Base-by-base conservation (phyloP, 768 basidiomycete genomes). In the Tulasnella calospora region DNA sequence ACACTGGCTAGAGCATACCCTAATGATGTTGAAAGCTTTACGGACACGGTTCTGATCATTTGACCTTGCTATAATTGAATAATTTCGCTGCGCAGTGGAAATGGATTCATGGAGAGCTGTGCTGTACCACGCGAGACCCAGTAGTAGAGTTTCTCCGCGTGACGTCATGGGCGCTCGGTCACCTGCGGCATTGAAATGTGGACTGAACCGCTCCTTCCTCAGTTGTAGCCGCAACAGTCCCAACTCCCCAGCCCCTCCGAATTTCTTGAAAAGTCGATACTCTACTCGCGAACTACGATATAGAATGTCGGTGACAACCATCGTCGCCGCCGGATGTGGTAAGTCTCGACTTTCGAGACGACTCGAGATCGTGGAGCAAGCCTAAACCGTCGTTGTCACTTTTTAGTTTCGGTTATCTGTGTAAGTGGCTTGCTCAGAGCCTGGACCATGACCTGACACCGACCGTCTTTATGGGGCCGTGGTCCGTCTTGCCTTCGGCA, bases 101-200 rank as follows among this genome's bases (percentile, higher is more conserved):
- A 30, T 57, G 15, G 27, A 12, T 15, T 67, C 61, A 67, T 67
- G 61, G 61, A 67, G 61, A n/a, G n/a, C n/a, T n/a, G n/a, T n/a
- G n/a, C n/a, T n/a, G n/a, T n/a, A n/a, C n/a, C n/a, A n/a, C n/a
- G n/a, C n/a, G n/a, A n/a, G n/a, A n/a, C n/a, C n/a, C n/a, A n/a
- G n/a, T n/a, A n/a, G n/a, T n/a, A n/a, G n/a, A n/a, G 33, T 67
- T 67, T 67, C 13, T 67, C 61, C 61, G 61, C 61, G 61, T 67
- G 61, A 67, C 61, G 61, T 67, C 61, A 67, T 67, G 15, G 61
- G 61, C 21, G 61, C 61, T 67, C 61, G n/a, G 61, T 27, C 61
- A 13, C n/a, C 27, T 0, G 4, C 57, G 57, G 13, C 61, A 5
- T 67, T 67, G 61, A 33, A 35, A 67, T 67, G 61, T 67, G 61